Base-by-base conservation (phyloP, 768 basidiomycete genomes). In the Pisolithus albus region DNA sequence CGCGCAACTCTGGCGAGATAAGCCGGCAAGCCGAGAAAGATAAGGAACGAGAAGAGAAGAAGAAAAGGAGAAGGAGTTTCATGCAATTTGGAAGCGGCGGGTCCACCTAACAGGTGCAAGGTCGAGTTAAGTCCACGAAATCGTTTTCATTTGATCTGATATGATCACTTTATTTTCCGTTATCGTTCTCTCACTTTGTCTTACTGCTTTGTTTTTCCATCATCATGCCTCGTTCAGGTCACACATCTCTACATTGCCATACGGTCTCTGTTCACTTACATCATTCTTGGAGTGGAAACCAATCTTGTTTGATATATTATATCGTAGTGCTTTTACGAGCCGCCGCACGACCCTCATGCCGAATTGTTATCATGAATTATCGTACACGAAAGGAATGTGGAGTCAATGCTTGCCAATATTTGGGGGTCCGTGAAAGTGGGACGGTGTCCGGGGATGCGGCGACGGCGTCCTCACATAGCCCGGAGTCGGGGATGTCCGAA, bases 61-160 rank as follows among this genome's bases (percentile, higher is more conserved):
- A 82, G 68, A 82, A 81, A 64, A 77, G 78, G 57, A 80, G 80
- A 70, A 81, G 77, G 70, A 79, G 82, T 60, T 69, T 67, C 36
- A 69, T 67, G 52, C 82, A 78, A 68, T 61, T 67, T 60, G 56
- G 70, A 54, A 66, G 54, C 52, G 15, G 47, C 53, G 37, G 64
- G 16, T 47, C 46, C 32, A 36, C 32, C 18, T 46, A 15, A 46
- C 11, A 15, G 26, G 21, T 15, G 23, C 1, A 24, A 10, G 42
- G 9, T 21, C 42, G 42, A 44, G 45, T 34, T 46, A 46, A 46
- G 30, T 21, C 4, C 28, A 15, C 6, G 45, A 46, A 46, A 44
- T 63, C 23, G 37, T 56, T 21, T 23, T 23, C 10, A n/a, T n/a
- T 40, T 13, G 28, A 19, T 41, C 36, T 40, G n/a, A 15, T 36